Evolutionary conservation across 768 basidiomycete genomes (phyloP).

Genomic region (Polyporus arcularius): DNA sequence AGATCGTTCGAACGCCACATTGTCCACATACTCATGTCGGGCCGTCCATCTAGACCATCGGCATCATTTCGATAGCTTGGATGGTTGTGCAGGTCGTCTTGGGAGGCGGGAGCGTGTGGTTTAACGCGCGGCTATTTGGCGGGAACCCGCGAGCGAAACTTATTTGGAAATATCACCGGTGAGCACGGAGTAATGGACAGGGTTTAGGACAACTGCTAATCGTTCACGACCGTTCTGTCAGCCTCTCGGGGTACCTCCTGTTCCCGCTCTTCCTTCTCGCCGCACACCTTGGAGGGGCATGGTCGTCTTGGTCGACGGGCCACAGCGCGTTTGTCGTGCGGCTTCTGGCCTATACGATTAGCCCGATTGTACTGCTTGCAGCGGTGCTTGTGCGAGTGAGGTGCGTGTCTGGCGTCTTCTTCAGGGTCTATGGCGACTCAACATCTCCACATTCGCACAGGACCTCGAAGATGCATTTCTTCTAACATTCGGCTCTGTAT

Average conservation of each 20-base stretch:
- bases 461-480: conserved; percentile 65
- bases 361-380: conserved; percentile 48
- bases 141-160: conserved; percentile 70
- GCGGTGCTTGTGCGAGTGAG: conserved; percentile 53
- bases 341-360: conserved; percentile 54
- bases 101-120: conserved; percentile 82
- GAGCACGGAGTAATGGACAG: background rate
- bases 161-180: conserved; percentile 87
- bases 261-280: conserved; percentile 63
- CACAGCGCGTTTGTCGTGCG: conserved; percentile 42
- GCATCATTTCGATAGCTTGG: conserved; percentile 63
- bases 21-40: background rate
- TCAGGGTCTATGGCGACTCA: background rate
- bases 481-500: conserved; percentile 26
- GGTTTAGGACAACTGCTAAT: background rate
- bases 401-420: conserved; percentile 25
- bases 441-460: conserved; percentile 32
- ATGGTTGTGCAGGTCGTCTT: conserved; percentile 58
- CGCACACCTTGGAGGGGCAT: conserved; percentile 67
- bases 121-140: conserved; percentile 66
- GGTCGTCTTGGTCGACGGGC: conserved; percentile 58
- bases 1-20: background rate
- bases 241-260: conserved; percentile 74
- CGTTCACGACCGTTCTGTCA: conserved; percentile 24
- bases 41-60: conserved; percentile 45